Evolutionary conservation across 2,329 filamentous ascomycete genomes (phyloP).

Genomic region (Zasmidium angulare): DNA sequence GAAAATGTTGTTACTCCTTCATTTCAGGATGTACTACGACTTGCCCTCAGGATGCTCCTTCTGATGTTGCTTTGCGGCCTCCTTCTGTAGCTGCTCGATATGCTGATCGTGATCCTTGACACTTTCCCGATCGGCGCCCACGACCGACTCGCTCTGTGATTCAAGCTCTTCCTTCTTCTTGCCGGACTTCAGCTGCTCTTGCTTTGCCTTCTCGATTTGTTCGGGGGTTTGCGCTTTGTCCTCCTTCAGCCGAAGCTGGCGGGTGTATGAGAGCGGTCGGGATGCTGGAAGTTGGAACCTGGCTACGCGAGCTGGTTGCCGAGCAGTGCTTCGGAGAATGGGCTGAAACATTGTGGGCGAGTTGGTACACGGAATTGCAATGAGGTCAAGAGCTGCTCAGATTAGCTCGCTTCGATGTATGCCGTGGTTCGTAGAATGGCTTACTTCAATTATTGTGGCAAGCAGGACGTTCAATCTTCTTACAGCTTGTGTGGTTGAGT

Average conservation of each 20-base stretch:
- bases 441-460: background rate
- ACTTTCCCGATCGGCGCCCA: constrained; percentile 45
- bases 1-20: too few species aligned
- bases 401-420: background rate
- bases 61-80: constrained; percentile 43
- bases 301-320: background rate
- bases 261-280: constrained; percentile 34
- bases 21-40: too few species aligned
- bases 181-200: constrained; percentile 44
- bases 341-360: background rate
- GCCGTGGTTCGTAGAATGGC: background rate
- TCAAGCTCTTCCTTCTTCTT: constrained; percentile 45
- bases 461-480: background rate
- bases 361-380: too few species aligned
- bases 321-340: background rate
- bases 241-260: constrained; percentile 40
- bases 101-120: constrained; percentile 44
- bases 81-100: constrained; percentile 46
- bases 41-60: constrained; percentile 35
- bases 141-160: constrained; percentile 40
- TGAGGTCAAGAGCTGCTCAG: background rate
- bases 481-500: background rate
- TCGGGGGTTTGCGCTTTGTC: constrained; percentile 38
- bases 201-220: constrained; percentile 44
- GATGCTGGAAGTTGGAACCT: background rate